Evolutionary conservation across 2,329 filamentous ascomycete genomes (phyloP), one percentile per base, ranked within the genome.

Genomic region (Bretziella fagacearum): DNA sequence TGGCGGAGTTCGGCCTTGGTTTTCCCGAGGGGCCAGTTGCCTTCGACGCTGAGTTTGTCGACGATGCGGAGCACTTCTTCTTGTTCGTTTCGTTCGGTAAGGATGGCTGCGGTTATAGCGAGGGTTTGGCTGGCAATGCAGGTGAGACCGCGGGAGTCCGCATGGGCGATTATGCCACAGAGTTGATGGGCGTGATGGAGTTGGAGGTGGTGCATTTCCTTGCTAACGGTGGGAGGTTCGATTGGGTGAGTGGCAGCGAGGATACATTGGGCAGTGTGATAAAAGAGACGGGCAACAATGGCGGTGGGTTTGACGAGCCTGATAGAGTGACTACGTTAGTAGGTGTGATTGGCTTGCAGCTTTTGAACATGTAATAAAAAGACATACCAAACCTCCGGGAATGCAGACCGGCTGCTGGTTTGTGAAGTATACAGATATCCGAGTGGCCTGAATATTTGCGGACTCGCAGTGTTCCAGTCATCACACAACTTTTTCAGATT

Each of bases 141-240:
- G 7, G 81, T 77, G 26, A 94, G 77, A 23, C 83, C 84, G 22
- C 75, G 71, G 58, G 93, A 85, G 56, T 86, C 83, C 44, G 81
- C 77, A 58, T 93, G 85, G 2, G 84, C 83, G 20, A 84, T 78
- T 52, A 96, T 93, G 11, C 89, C 89, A 58, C 87, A 95, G 20
- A 93, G 80, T 58, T 87, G 80, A 54, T 82, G 79, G 0, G 85
- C 81, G 57, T 95, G 84, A 52, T 76, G 74, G 42, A 79, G 68
- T 55, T 82, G 78, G 56, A 82, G 70, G 3, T 71, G 67, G 40
- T 72, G 73, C 74, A 89, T 84, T 51, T 85, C 79, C 3, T 74
- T 66, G 2, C 70, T 68, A 15, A 67, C 66, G 30, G 74, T 69
- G 6, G 70, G 65, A 8, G 73, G 66, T 30, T 78, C 69, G 44